A percentile compares a stretch with the other conserved stretches of the same genome.
Evolutionary conservation across 225 moss, liverwort and hornwort genomes (phyloP).

Genomic region (Sphagnum tenellum): DNA sequence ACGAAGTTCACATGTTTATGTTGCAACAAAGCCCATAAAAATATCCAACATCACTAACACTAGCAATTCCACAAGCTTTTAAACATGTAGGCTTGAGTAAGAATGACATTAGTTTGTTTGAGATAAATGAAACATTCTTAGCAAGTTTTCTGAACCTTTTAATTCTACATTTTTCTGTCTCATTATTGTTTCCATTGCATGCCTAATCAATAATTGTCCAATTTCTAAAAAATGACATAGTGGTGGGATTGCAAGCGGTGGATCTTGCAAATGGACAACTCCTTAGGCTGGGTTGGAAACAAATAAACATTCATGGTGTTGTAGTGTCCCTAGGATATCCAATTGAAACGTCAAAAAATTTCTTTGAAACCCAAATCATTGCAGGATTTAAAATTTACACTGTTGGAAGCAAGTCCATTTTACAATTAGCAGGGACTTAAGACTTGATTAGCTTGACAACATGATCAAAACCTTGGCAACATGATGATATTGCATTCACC

Average conservation of each 20-base stretch:
- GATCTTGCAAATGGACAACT: slow-evolving; percentile 61
- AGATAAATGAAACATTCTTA: slow-evolving; percentile 98
- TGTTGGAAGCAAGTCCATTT: slow-evolving; percentile 60
- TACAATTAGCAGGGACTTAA: slow-evolving; percentile 85
- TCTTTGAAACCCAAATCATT: too few species aligned
- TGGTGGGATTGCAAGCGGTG: slow-evolving; percentile 47
- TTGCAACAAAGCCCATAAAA: slow-evolving; percentile 16
- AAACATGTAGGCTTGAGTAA: slow-evolving; percentile 55
- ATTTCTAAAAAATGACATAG: too few species aligned
- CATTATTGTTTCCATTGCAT: too few species aligned
- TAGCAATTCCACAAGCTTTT: slow-evolving; percentile 1
- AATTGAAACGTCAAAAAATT: slow-evolving; percentile 59
- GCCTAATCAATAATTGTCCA: too few species aligned
- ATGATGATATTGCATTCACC: slow-evolving; percentile 28
- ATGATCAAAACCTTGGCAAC: slow-evolving; percentile 72
- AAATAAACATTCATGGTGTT: too few species aligned
- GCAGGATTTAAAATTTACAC: too few species aligned
- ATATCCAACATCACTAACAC: too few species aligned
- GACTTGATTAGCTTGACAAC: slow-evolving; percentile 82
- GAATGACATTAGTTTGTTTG: slow-evolving; percentile 58
- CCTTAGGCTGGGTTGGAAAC: slow-evolving; percentile 35
- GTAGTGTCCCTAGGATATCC: slow-evolving; percentile 89
- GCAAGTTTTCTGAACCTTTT: slow-evolving; percentile 19
- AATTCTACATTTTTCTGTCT: neutral
- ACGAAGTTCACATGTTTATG: neutral